A percentile compares a stretch with the other conserved stretches of the same genome.
phyloP scores from a whole-genome alignment of 805 yeast genomes.

The Kregervanrija fluxuum region DNA sequence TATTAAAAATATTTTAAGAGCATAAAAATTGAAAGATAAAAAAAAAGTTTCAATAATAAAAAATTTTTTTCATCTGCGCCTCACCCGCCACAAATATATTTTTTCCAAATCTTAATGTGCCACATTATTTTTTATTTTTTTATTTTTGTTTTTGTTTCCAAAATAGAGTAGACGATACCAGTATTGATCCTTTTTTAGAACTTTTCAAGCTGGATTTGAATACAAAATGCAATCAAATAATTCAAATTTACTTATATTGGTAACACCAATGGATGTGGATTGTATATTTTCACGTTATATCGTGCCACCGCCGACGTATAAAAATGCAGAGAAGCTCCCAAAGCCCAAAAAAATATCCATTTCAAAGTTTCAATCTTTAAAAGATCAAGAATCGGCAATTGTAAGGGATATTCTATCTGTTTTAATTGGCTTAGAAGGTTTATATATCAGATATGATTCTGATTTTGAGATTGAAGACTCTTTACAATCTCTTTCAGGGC shows the following conservation, averaged over 20 bases:
- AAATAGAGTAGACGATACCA: not conserved
- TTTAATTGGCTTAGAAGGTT: constrained; percentile 70
- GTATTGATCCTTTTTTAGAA: too few species aligned
- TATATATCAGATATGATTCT: constrained; percentile 62
- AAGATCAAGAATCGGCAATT: constrained; percentile 67
- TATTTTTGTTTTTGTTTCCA: too few species aligned
- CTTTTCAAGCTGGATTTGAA: too few species aligned
- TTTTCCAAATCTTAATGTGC: too few species aligned
- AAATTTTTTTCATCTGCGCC: not conserved
- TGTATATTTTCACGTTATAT: too few species aligned
- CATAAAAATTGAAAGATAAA: not conserved
- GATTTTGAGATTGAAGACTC: constrained; percentile 41
- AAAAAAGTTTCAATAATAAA: not conserved
- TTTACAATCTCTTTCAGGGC: constrained; percentile 49
- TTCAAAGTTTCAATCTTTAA: constrained; percentile 36
- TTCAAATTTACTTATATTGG: too few species aligned
- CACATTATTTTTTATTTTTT: too few species aligned
- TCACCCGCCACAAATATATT: too few species aligned
- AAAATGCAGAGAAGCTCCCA: constrained; percentile 4
- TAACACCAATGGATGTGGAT: too few species aligned
- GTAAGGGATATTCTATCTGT: constrained; percentile 64
- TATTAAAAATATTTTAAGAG: not conserved
- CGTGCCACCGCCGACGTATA: constrained; percentile 13
- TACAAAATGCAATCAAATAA: too few species aligned
- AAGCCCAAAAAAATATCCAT: constrained; percentile 32